These are phyloP conservation scores for Pseudogymnoascus sp. DNA, from an alignment of 2,329 filamentous ascomycete species.

Conservation along the genomic window DNA sequence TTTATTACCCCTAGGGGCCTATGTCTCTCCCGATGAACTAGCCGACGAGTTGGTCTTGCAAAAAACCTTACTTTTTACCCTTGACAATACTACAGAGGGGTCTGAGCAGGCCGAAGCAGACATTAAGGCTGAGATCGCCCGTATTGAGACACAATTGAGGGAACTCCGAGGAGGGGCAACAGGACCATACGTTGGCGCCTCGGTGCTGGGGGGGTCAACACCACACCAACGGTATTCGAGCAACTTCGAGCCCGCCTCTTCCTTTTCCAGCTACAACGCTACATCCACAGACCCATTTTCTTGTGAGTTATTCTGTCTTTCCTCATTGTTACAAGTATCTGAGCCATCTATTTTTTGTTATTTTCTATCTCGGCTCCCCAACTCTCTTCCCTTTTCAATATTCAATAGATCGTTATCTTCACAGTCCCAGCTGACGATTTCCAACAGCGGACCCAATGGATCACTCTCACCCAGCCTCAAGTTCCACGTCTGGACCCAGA, in stretches of 20 bases:
- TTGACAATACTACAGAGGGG: slow-evolving; percentile 21
- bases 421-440: neutral
- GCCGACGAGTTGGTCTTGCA: slow-evolving; percentile 13
- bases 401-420: neutral
- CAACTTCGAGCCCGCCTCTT: neutral
- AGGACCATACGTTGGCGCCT: neutral
- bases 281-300: neutral
- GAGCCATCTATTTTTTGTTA: neutral
- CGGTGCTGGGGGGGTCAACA: neutral
- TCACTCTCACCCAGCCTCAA: neutral
- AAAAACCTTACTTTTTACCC: slow-evolving; percentile 33
- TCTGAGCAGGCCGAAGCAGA: slow-evolving; percentile 18
- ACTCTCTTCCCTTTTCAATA: neutral
- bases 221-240: neutral
- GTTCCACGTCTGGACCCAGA: neutral
- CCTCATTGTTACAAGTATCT: neutral
- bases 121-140: slow-evolving; percentile 19
- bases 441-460: neutral
- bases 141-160: slow-evolving; percentile 10
- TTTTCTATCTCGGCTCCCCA: neutral
- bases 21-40: slow-evolving; percentile 11
- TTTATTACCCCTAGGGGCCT: neutral
- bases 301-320: neutral
- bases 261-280: neutral
- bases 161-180: neutral